phyloP scores from a whole-genome alignment of 371 early-diverging fungal genomes.

The Nematocida sp. region DNA sequence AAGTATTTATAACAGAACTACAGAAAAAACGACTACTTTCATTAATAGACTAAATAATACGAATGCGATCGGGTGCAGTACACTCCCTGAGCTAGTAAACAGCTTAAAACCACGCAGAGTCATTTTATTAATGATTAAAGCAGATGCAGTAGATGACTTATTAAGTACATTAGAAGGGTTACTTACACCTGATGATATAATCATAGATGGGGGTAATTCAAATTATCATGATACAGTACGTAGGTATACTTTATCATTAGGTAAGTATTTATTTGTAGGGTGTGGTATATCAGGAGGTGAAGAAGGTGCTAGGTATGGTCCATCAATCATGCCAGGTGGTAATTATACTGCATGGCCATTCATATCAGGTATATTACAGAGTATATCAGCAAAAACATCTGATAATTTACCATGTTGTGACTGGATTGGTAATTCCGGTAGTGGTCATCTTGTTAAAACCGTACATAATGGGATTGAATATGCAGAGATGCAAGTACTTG shows the following conservation, averaged over 20 bases:
- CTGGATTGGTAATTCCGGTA: conserved; percentile 93
- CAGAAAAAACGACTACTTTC: conserved; percentile 85
- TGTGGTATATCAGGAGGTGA: conserved; percentile 98
- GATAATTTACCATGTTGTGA: conserved; percentile 86
- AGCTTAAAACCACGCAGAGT: conserved; percentile 87
- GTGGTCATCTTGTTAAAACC: conserved; percentile 99
- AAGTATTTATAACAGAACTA: conserved; percentile 85
- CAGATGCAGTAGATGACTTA: conserved; percentile 92
- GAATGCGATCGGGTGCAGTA: conserved; percentile 78
- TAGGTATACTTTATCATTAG: conserved; percentile 71
- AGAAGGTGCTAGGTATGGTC: conserved; percentile 95
- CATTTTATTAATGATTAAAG: conserved; percentile 92
- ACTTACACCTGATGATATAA: conserved; percentile 84
- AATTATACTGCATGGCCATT: conserved; percentile 79
- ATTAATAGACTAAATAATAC: not conserved
- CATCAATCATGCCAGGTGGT: conserved; percentile 97
- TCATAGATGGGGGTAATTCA: conserved; percentile 97
- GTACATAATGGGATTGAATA: conserved; percentile 99
- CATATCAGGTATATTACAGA: conserved; percentile 81
- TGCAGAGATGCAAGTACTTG: conserved; percentile 96
- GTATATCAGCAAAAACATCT: conserved; percentile 81
- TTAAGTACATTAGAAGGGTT: conserved; percentile 79
- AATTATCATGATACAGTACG: conserved; percentile 92
- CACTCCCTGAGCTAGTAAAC: conserved; percentile 81
- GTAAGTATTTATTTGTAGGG: conserved; percentile 78